Base-by-base conservation (phyloP, 805 yeast species). In the Kodamaea neixiangensis region DNA sequence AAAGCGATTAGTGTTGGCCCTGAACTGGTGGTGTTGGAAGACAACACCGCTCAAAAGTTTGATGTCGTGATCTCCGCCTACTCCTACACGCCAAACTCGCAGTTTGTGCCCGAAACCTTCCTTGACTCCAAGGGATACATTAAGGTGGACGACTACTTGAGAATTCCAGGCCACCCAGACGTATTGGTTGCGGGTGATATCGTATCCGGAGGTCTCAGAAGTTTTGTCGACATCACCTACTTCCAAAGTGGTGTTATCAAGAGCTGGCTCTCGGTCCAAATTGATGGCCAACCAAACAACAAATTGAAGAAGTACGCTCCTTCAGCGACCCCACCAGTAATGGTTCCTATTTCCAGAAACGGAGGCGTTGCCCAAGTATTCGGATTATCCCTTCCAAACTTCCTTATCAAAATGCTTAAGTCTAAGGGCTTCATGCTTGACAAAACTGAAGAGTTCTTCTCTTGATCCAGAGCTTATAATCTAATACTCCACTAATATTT, bases 171-270 rank as follows among this genome's bases (percentile, higher is more conserved):
- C 2, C 53, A 61, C 43, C 50, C 52, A 10, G 56, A 69, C 17
- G 71, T 72, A 3, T 25, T 69, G 15, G 75, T 67, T 3, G 44
- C 70, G 11, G 77, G 77, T 19, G 77, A 73, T 55, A 62, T 72
- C 37, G 53, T 64, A 3, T 48, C 65, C 1, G 58, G 60, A 5
- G 58, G 66, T 2, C 49, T 49, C 11, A 55, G 55, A 15, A 57
- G 69, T 6, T 6, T 68, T 9, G 62, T 64, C 10, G 73, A 71
- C 48, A 39, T 72, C 19, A 47, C 54, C 31, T 57, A 58, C 46
- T 50, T 53, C 39, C 75, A 68, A 47, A 37, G 41, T 6, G 54
- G 52, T 11, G 51, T 52, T 5, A 51, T 68, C 37, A 50, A 51
- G 13, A 42, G 39, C 9, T 41, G 56, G 6, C 40, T 62, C n/a